phyloP scores from a whole-genome alignment of 2,329 filamentous ascomycete genomes.

The Phialophora verrucosa region DNA sequence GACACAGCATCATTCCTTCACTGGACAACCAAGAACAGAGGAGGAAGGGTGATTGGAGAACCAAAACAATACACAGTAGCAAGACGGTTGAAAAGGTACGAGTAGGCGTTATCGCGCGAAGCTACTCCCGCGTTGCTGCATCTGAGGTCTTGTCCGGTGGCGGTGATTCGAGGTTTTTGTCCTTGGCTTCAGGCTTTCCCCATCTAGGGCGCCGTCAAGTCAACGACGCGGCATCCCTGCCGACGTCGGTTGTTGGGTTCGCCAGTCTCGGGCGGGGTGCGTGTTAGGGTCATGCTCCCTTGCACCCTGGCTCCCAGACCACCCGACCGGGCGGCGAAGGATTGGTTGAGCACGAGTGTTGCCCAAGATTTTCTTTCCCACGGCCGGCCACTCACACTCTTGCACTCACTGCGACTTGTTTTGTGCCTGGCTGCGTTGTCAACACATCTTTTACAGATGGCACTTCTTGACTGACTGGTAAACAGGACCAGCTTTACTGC shows the following conservation, averaged over 20 bases:
- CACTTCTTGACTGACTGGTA: conserved; percentile 31
- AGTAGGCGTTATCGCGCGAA: background rate
- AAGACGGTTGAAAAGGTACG: background rate
- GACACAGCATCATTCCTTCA: background rate
- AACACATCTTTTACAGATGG: conserved; percentile 32
- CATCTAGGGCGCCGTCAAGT: background rate
- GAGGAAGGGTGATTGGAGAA: background rate
- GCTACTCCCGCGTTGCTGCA: background rate
- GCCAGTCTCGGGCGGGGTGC: background rate
- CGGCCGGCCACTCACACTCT: conserved; percentile 19
- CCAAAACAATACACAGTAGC: background rate
- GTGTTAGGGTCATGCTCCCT: no score
- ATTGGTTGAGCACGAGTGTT: conserved; percentile 8
- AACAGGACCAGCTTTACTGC: conserved; percentile 16
- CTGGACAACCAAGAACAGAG: background rate
- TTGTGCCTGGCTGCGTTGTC: conserved; percentile 24
- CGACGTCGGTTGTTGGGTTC: background rate
- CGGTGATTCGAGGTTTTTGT: background rate
- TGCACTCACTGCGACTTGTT: conserved; percentile 4
- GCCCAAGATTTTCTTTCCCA: background rate
- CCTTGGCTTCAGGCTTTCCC: background rate
- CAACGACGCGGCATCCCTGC: background rate
- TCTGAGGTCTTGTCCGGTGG: background rate
- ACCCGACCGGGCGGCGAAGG: conserved; percentile 7
- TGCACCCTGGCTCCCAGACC: background rate